Base-by-base conservation (phyloP, 352 stramenopile species). In the Aphanomyces euteiches region DNA sequence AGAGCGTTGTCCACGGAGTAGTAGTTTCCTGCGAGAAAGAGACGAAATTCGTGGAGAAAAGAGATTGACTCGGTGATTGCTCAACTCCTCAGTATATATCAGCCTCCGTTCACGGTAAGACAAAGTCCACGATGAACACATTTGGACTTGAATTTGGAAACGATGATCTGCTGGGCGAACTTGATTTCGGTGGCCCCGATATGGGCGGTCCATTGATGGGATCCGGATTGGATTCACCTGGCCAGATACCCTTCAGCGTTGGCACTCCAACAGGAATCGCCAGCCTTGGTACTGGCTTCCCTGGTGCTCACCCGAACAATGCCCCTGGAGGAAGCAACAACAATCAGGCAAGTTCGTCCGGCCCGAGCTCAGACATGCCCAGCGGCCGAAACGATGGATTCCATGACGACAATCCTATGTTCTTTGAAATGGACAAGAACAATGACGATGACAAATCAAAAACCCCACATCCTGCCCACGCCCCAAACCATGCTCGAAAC, bases 241-340 rank as follows among this genome's bases (percentile, higher is more conserved):
- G 43, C 3, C 34, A 28, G 4, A 36, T 95, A 36, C 87, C 87
- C 5, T 93, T 95, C 72, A 93, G 85, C 73, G 84, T 95, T 47
- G 87, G 87, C 4, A 95, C 87, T 1, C 87, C 87, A 38, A 93
- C 87, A 37, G 87, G 87, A 54, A 82, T 95, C 6, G 84, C 89
- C 69, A 93, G 85, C 66, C 79, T 95, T 13, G 85, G 84, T 17
- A 40, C 64, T 10, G 47, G 48, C n/a, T 56, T 40, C n/a, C 53
- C 53, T 34, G 64, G 64, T 19, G 39, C 61, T 47, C 53, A 60
- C 38, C 43, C 38, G 5, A 60, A 21, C 40, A 28, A 28, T 28
- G 28, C 28, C 28, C 28, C 28, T 28, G 28, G 28, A 28, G 28
- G 28, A 28, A 61, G 43, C 21, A 39, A 61, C 36, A 54, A 19